Base-by-base conservation (phyloP, 768 basidiomycete genomes). In the Tricholoma hemisulphureum region DNA sequence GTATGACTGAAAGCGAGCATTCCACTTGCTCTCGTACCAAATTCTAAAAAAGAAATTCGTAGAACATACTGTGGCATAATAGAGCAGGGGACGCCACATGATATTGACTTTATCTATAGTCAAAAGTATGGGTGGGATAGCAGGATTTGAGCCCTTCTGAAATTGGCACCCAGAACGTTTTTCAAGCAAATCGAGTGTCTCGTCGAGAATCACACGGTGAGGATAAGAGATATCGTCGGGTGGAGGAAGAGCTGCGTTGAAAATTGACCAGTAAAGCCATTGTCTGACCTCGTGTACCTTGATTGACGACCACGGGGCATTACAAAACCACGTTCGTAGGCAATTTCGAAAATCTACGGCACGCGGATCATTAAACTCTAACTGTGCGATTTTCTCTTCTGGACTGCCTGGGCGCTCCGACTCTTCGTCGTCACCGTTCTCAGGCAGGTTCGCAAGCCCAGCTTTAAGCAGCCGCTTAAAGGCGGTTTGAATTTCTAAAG, bases 251-350 rank as follows among this genome's bases (percentile, higher is more conserved):
- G 84, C 77, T 4, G 80, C 76, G 66, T 88, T 88, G 71, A 86
- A 95, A 65, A 90, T 86, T 21, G 84, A 81, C 93, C 93, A 95
- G 56, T 91, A 86, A 28, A 96, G 74, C 89, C 92, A 95, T 58
- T 82, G 76, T 39, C 78, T 78, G 56, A 92, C 73, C 67, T 93
- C 83, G 35, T 81, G 74, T 16, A 75, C 77, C 43, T 77, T 83
- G 57, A 96, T 81, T 11, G 80, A 75, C 0, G 86, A 86, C 89
- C 90, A 96, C 0, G 86, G 83, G 14, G 79, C 83, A 62, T 83
- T 85, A 56, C 80, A 74, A 69, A 95, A 95, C 92, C 92, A 89
- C 18, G 84, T 87, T 65, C 88, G 78, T 51, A 91, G 74, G 61
- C 74, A 76, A 63, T 86, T 83, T 14, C 88, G 81, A 67, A 90